Base-by-base conservation (phyloP, 805 yeast species). In the Cyberlindnera mycetangii region DNA sequence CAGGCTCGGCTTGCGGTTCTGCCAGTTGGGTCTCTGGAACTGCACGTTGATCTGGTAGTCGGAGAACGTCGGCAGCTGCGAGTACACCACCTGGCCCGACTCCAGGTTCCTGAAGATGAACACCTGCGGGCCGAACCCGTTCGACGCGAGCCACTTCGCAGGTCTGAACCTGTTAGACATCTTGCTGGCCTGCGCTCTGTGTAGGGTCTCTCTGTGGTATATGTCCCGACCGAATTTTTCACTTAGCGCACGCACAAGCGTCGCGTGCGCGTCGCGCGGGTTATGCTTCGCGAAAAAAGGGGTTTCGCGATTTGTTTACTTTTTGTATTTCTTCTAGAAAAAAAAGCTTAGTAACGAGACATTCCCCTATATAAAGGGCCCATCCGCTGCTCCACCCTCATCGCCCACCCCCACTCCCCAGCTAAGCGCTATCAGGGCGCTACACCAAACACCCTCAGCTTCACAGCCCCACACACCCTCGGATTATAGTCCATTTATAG, bases 21-120 rank as follows among this genome's bases (percentile, higher is more conserved):
- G 85, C 95, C 96, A 87, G 70, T 89, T 87, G 36, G 96, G 95
- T 59, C 87, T 74, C 50, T 74, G 75, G 63, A 85, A 88, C 68
- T 84, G 93, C 53, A 67, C 74, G 50, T 75, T 77, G 48, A 64
- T 53, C 47, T 55, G 64, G 43, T 58, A 59, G 22, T 55, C 67
- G 50, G 75, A 42, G 68, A 82, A 72, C 47, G 71, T 73, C 32
- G 96, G 93, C 11, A 85, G 76, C 66, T 90, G 97, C 6, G 96
- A 82, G 64, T 89, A 90, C 10, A 88, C 66, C 16, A 89, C 95
- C 70, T 90, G 97, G 5, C 97, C 97, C 32, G 85, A 75, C 67
- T 88, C 93, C 39, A 88, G 66, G 70, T 90, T 89, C 61, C 93
- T 79, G 71, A 86, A 92, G 34, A 89, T 66, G 60, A 75, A 87